These are phyloP conservation scores for Blastobotrys americana DNA, from an alignment of 805 yeast species.

Conservation along the genomic window DNA sequence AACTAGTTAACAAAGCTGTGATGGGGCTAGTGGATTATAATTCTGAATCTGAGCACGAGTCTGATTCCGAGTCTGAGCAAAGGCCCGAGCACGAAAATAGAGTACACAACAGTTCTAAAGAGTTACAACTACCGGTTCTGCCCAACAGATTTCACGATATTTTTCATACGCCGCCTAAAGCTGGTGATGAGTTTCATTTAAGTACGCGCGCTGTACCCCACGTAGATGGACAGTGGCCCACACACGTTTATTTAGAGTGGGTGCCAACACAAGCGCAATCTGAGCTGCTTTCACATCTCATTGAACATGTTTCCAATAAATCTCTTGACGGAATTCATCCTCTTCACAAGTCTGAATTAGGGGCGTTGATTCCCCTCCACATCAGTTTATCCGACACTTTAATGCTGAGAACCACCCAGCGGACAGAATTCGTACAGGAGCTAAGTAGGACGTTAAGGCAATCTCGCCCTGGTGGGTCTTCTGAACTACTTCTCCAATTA, in stretches of 20 bases:
- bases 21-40: no score
- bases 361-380: slow-evolving; percentile 22
- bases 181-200: slow-evolving; percentile 15
- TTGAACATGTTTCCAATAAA: not conserved
- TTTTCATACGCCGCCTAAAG: slow-evolving; percentile 18
- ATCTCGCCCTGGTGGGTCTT: no score
- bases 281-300: not conserved
- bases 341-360: slow-evolving; percentile 14
- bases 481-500: no score
- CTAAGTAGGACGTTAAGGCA: not conserved
- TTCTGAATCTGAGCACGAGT: no score
- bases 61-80: no score
- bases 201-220: slow-evolving; percentile 19
- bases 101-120: no score
- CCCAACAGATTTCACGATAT: slow-evolving; percentile 20
- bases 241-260: slow-evolving; percentile 26
- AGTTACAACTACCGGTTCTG: no score
- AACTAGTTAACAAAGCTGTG: no score
- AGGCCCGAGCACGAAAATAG: no score
- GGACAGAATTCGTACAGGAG: slow-evolving; percentile 8
- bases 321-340: slow-evolving; percentile 13
- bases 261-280: slow-evolving; percentile 10
- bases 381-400: slow-evolving; percentile 24
- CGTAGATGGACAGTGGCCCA: slow-evolving; percentile 23
- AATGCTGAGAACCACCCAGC: slow-evolving; percentile 17